These are phyloP conservation scores for Trypanosoma brucei DNA, from an alignment of 208 protist genomes.

Conservation along the genomic window DNA sequence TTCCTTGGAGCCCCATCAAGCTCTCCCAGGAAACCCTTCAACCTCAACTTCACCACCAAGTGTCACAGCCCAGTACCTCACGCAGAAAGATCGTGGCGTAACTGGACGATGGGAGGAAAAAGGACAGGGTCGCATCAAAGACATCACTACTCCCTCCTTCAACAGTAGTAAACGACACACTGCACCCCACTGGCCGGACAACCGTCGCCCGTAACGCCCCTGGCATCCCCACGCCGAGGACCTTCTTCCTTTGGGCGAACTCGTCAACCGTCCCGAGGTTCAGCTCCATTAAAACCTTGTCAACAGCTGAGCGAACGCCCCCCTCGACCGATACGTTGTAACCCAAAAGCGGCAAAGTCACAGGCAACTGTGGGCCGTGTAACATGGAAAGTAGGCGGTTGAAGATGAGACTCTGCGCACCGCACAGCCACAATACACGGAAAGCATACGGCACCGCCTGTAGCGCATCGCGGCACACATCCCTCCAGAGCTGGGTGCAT, in stretches of 20 bases:
- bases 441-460: slow-evolving; percentile 47
- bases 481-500: slow-evolving; percentile 39
- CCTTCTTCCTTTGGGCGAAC: slow-evolving; percentile 36
- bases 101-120: slow-evolving; percentile 67
- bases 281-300: slow-evolving; percentile 13
- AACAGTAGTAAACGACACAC: background rate
- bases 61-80: slow-evolving; percentile 56
- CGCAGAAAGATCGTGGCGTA: slow-evolving; percentile 83
- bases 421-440: slow-evolving; percentile 72
- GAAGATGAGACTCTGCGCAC: slow-evolving; percentile 77
- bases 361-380: background rate
- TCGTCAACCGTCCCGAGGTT: slow-evolving; percentile 9
- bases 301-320: slow-evolving; percentile 1
- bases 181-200: slow-evolving; percentile 24
- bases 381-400: slow-evolving; percentile 53
- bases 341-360: slow-evolving; percentile 10
- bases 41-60: slow-evolving; percentile 45
- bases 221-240: slow-evolving; percentile 64
- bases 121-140: slow-evolving; percentile 31
- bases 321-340: slow-evolving; percentile 10
- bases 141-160: background rate
- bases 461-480: slow-evolving; percentile 66
- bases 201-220: slow-evolving; percentile 46
- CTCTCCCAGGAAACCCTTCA: too few relatives aligned
- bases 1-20: too few relatives aligned